Evolutionary conservation across 768 basidiomycete genomes (phyloP).

Genomic region (Grammothele lineata): DNA sequence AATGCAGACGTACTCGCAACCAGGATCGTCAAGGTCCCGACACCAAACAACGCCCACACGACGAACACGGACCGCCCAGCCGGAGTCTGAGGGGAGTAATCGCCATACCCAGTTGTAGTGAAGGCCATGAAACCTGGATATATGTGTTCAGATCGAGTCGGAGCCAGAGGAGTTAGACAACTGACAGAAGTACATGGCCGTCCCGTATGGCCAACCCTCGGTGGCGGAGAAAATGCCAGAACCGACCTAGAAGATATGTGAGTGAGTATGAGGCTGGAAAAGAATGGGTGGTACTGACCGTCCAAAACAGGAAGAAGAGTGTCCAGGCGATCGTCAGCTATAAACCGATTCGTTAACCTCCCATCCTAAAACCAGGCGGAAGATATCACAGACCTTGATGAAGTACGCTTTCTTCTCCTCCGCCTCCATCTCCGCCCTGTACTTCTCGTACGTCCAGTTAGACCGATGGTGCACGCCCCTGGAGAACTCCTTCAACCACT

Average conservation of each 20-base stretch:
- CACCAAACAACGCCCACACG: constrained; percentile 73
- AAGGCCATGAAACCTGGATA: constrained; percentile 64
- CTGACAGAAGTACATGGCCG: constrained; percentile 71
- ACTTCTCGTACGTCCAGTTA: constrained; percentile 13
- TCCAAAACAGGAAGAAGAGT: constrained; percentile 77
- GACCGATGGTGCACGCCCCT: constrained; percentile 4
- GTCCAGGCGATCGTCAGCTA: constrained; percentile 46
- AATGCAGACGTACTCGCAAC: constrained; percentile 50
- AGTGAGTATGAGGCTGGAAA: background rate
- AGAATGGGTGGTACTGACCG: constrained; percentile 37
- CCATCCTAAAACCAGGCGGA: background rate
- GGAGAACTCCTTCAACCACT: constrained; percentile 18
- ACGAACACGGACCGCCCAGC: constrained; percentile 75
- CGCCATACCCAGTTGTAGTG: constrained; percentile 75
- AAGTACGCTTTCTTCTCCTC: constrained; percentile 53
- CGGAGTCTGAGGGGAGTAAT: constrained; percentile 54
- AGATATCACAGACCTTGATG: constrained; percentile 40
- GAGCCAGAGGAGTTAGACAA: background rate
- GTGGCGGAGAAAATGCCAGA: constrained; percentile 64
- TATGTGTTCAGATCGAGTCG: background rate
- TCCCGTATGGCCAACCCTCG: constrained; percentile 63
- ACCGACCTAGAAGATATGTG: constrained; percentile 45
- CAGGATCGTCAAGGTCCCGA: constrained; percentile 71
- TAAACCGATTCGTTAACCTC: no score
- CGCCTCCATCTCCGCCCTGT: constrained; percentile 18